phyloP scores from a whole-genome alignment of 768 basidiomycete genomes.

The Podaxis mareebaensis region DNA sequence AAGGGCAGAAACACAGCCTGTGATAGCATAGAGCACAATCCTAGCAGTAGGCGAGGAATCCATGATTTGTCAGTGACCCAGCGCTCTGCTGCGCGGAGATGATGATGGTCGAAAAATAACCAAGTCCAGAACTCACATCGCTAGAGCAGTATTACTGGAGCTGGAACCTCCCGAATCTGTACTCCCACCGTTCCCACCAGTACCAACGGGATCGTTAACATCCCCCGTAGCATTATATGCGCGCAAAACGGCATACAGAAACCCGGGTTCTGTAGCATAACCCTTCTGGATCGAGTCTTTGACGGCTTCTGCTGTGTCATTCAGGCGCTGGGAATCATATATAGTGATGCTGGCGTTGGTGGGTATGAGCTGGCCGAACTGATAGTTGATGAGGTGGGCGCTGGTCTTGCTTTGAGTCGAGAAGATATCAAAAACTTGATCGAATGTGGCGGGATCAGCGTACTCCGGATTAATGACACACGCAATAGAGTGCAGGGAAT shows the following conservation, averaged over 20 bases:
- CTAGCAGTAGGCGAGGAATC: constrained; percentile 30
- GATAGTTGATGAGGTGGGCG: constrained; percentile 55
- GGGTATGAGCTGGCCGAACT: constrained; percentile 60
- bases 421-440: constrained; percentile 67
- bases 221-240: constrained; percentile 60
- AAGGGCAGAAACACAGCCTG: constrained; percentile 82
- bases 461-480: constrained; percentile 80
- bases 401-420: constrained; percentile 64
- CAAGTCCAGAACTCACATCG: constrained; percentile 57
- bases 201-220: constrained; percentile 24
- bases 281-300: constrained; percentile 42
- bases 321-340: constrained; percentile 66
- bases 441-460: constrained; percentile 58
- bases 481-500: constrained; percentile 68
- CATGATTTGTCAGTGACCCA: neutral
- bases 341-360: constrained; percentile 53
- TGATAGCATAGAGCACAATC: constrained; percentile 86
- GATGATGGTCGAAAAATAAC: constrained; percentile 6
- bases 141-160: constrained; percentile 56
- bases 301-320: constrained; percentile 47
- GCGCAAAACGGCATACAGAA: constrained; percentile 69
- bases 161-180: constrained; percentile 20
- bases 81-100: neutral
- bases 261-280: constrained; percentile 51
- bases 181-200: constrained; percentile 23